Conservation (phyloP, 495 filamentous ascomycete genomes). For the Aspergillus incahuasiensis region DNA sequence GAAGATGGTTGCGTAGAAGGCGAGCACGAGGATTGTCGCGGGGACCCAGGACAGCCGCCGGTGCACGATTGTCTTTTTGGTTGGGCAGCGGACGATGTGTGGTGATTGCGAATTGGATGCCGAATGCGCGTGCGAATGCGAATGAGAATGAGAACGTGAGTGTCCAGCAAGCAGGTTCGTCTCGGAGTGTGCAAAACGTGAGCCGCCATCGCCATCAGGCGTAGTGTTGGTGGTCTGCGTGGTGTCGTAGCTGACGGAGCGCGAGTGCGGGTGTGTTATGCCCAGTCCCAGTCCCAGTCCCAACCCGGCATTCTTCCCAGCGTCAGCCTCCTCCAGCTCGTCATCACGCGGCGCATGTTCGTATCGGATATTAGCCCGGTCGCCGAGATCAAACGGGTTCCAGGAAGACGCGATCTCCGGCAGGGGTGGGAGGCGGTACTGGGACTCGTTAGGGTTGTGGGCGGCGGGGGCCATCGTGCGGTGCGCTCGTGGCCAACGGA, state of each 20-base stretch:
- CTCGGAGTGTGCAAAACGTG: background rate
- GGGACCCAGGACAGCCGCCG: constrained; percentile 53
- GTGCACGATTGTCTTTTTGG: constrained; percentile 20
- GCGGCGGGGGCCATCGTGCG: background rate
- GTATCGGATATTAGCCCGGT: constrained; percentile 4
- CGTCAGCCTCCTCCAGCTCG: background rate
- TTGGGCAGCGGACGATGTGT: background rate
- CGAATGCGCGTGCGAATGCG: background rate
- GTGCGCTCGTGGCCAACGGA: background rate
- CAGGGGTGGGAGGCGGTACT: background rate
- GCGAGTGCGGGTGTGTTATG: background rate
- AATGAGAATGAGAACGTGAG: no score
- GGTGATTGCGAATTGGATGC: no score
- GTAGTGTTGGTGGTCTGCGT: background rate
- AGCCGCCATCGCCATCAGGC: background rate
- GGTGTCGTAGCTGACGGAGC: background rate
- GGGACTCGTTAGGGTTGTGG: no score
- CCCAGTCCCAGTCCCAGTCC: no score
- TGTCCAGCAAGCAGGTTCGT: background rate
- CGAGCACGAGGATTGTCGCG: constrained; percentile 52
- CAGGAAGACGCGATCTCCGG: background rate
- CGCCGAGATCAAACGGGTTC: background rate
- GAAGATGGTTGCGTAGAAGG: constrained; percentile 61
- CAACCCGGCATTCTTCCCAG: background rate
- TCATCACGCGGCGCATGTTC: background rate